These are phyloP conservation scores for Geotrichum macrosporum DNA, from an alignment of 1,139 yeast species.

Conservation along the genomic window DNA sequence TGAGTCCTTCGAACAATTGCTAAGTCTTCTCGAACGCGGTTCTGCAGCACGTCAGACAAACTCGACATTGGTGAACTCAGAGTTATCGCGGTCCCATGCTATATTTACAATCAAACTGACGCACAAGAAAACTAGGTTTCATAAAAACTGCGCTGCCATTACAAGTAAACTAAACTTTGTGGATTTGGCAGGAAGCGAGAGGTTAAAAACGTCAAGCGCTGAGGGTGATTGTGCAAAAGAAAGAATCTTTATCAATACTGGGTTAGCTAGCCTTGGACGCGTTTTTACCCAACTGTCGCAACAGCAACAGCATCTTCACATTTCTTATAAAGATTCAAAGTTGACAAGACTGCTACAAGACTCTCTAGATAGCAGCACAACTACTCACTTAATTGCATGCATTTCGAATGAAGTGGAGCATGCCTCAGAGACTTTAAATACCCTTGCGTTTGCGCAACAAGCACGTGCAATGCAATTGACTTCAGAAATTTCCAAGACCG, in stretches of 20 bases:
- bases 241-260: conserved; percentile 86
- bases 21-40: conserved; percentile 59
- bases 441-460: conserved; percentile 85
- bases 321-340: conserved; percentile 90
- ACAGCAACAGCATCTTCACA: conserved; percentile 45
- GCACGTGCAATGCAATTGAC: conserved; percentile 78
- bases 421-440: conserved; percentile 77
- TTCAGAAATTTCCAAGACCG: conserved; percentile 38
- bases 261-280: conserved; percentile 80
- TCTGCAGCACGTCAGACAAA: conserved; percentile 75
- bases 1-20: conserved; percentile 53
- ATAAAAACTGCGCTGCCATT: conserved; percentile 41
- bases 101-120: conserved; percentile 65
- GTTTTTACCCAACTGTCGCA: conserved; percentile 66
- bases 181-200: conserved; percentile 93
- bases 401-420: conserved; percentile 66
- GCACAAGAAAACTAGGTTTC: conserved; percentile 32
- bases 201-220: conserved; percentile 69
- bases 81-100: conserved; percentile 92
- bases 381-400: conserved; percentile 73
- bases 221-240: conserved; percentile 82
- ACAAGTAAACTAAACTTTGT: conserved; percentile 65
- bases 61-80: conserved; percentile 82
- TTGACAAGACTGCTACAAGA: conserved; percentile 85
- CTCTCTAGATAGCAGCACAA: conserved; percentile 79